These are phyloP conservation scores for Dentipellis sp. DNA, from an alignment of 768 basidiomycete species.

Conservation along the genomic window DNA sequence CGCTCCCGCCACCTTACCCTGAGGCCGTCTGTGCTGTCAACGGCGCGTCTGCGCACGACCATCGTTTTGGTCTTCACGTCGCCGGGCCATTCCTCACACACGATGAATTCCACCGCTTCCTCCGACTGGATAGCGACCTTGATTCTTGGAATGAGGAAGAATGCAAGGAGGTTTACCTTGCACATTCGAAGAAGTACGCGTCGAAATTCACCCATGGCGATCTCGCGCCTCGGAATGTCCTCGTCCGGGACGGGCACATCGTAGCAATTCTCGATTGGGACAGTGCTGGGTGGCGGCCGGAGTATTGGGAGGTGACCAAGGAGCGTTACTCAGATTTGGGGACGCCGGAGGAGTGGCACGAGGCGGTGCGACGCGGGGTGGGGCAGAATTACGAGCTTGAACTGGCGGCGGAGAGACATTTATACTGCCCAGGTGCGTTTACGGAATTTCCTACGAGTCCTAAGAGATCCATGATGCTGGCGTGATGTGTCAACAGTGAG, in stretches of 20 bases:
- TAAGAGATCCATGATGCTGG: too few relatives aligned
- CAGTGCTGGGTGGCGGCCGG: constrained; percentile 26
- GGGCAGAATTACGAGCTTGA: too few relatives aligned
- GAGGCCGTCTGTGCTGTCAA: not conserved
- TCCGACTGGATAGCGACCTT: not conserved
- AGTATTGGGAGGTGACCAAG: constrained; percentile 24
- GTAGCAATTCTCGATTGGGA: constrained; percentile 31
- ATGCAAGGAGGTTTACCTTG: not conserved
- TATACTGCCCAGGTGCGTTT: too few relatives aligned
- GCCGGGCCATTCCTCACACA: not conserved
- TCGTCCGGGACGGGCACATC: constrained; percentile 24
- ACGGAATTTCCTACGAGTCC: too few relatives aligned
- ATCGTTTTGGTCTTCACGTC: not conserved
- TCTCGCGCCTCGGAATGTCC: constrained; percentile 32
- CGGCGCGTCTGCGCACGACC: not conserved
- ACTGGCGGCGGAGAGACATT: too few relatives aligned
- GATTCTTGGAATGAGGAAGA: not conserved
- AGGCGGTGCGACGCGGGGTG: not conserved
- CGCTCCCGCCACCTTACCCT: not conserved
- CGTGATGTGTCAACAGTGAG: too few relatives aligned
- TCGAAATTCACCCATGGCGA: not conserved
- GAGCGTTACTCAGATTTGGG: constrained; percentile 1
- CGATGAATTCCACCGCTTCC: not conserved
- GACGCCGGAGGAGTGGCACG: not conserved
- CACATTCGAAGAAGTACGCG: not conserved